These are phyloP conservation scores for Acanthochlamys bracteata DNA, from an alignment of 106 monocot species.

Conservation along the genomic window DNA sequence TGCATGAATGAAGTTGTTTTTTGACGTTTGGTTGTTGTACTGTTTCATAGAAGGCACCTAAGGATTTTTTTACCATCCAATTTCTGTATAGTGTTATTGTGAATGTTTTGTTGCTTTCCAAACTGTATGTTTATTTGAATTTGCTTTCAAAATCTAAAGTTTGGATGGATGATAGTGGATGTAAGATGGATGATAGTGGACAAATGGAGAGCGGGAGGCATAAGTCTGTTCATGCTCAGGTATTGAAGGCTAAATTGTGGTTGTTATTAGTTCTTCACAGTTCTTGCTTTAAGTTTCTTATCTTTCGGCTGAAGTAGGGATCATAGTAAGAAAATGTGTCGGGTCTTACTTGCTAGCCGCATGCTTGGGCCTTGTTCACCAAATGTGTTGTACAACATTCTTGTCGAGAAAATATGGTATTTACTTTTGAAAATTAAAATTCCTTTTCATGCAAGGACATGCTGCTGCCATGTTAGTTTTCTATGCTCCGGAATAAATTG, in stretches of 20 bases:
- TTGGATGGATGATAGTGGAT: conserved; percentile 2
- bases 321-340: not conserved
- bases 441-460: too few relatives aligned
- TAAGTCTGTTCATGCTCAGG: conserved; percentile 35
- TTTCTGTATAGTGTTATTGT: not conserved
- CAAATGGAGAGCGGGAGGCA: conserved; percentile 37
- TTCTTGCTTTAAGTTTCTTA: not conserved
- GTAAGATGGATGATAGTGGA: conserved; percentile 31
- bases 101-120: not conserved
- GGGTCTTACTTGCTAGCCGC: not conserved
- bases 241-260: conserved; percentile 5
- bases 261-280: not conserved
- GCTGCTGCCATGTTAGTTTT: too few relatives aligned
- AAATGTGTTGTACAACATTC: not conserved
- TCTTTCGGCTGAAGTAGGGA: not conserved
- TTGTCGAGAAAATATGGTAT: not conserved
- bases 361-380: not conserved
- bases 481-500: too few relatives aligned
- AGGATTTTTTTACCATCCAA: not conserved
- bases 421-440: not conserved
- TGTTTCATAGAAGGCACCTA: too few relatives aligned
- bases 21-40: too few relatives aligned
- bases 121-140: not conserved
- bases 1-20: too few relatives aligned
- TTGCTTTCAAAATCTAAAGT: too few relatives aligned